phyloP scores from a whole-genome alignment of 1,284 basidiomycete genomes.

The Heterobasidion annosum region DNA sequence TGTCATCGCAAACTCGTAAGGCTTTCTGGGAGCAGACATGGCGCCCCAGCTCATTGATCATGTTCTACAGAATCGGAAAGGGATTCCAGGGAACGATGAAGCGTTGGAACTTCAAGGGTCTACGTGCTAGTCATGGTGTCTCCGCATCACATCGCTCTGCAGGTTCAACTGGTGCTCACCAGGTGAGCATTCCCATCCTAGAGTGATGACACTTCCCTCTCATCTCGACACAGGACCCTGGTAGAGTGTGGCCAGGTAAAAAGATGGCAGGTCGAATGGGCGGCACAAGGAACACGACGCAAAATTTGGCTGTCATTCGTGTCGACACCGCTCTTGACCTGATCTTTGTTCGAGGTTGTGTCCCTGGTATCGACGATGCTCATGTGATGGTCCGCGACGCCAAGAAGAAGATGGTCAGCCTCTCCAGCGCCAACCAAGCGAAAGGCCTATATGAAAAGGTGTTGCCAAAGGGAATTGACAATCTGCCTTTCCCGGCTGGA shows the following conservation, averaged over 20 bases:
- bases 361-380: conserved; percentile 71
- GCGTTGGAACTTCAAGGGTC: conserved; percentile 88
- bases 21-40: conserved; percentile 10
- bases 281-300: conserved; percentile 72
- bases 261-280: conserved; percentile 98
- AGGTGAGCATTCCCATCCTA: conserved; percentile 38
- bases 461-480: conserved; percentile 74
- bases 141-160: conserved; percentile 91
- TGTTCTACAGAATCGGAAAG: conserved; percentile 76
- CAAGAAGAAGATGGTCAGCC: conserved; percentile 71
- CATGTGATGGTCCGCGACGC: conserved; percentile 70
- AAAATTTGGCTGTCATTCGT: conserved; percentile 86
- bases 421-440: conserved; percentile 55
- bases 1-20: conserved; percentile 86
- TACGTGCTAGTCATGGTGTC: conserved; percentile 93
- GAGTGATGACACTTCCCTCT: neutral
- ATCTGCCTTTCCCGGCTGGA: conserved; percentile 89
- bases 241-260: conserved; percentile 91
- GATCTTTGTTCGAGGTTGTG: conserved; percentile 75
- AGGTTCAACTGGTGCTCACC: conserved; percentile 93
- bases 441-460: conserved; percentile 79
- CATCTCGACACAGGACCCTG: conserved; percentile 67
- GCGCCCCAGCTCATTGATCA: neutral
- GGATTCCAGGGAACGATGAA: conserved; percentile 99
- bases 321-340: conserved; percentile 83